Percentiles rank a stretch among this genome's conserved stretches.
Evolutionary conservation across 140 eudicot genomes (phyloP).

Genomic region (Bidens hawaiensis): DNA sequence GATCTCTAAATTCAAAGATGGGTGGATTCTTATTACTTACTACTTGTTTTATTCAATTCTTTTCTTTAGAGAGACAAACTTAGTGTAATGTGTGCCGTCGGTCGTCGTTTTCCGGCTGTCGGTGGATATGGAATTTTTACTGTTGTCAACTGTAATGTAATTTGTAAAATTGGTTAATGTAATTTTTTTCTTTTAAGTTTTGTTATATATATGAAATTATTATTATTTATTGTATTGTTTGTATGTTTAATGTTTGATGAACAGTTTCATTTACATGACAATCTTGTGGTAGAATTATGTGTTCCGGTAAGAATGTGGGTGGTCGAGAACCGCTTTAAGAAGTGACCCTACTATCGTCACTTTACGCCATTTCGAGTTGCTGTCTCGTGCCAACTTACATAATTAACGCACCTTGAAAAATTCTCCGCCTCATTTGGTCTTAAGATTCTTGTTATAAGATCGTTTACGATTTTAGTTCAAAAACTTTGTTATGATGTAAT

Average conservation of each 20-base stretch:
- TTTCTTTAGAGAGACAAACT: background rate
- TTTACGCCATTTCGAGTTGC: too few relatives aligned
- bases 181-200: background rate
- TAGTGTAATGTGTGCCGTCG: background rate
- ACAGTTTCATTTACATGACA: background rate
- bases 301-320: too few relatives aligned
- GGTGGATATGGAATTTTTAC: background rate
- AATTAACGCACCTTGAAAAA: too few relatives aligned
- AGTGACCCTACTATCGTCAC: too few relatives aligned
- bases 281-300: background rate
- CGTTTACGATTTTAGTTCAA: too few relatives aligned
- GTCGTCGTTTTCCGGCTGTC: background rate
- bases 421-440: too few relatives aligned
- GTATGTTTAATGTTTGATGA: too few relatives aligned
- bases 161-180: background rate
- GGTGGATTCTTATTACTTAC: background rate
- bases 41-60: slow-evolving; percentile 14
- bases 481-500: too few relatives aligned
- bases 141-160: background rate
- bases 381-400: too few relatives aligned
- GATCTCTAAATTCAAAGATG: too few relatives aligned
- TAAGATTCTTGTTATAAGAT: too few relatives aligned
- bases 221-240: background rate
- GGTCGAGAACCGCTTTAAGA: too few relatives aligned
- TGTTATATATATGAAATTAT: slow-evolving; percentile 1